Evolutionary conservation across 73 alveolate genomes (phyloP), one percentile per base, ranked within the genome.

Genomic region (Paramecium biaurelia): DNA sequence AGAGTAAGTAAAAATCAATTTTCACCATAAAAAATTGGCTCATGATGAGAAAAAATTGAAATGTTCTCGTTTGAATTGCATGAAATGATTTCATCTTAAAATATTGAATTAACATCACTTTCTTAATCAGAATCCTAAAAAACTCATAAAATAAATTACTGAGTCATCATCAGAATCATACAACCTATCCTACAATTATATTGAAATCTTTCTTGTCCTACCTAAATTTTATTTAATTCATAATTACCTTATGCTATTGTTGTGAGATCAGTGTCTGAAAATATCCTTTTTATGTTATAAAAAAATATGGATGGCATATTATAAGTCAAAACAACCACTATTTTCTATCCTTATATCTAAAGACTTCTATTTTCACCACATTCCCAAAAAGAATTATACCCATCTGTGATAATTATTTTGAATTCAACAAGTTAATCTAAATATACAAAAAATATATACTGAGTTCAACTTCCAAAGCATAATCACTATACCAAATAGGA

Each of bases 401-500:
- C 86, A 12, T 72, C 86, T 5, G 86, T 72, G 9, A 72, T 72
- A 34, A 72, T 42, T 72, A 72, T 5, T 37, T 72, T 72, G 58
- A 72, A 38, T 35, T 72, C 86, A 5, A 72, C 32, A 20, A 28
- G 15, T 37, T 32, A 72, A 21, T 72, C 86, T 72, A 72, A 1
- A 72, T 4, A 15, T 15, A 23, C 7, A 15, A 11, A 12, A 12
- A 35, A 28, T 72, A 1, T 12, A 5, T 86, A 86, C 93, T 41
- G 15, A 35, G 59, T 41, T 86, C 67, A 49, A 86, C 58, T 38
- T 47, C 43, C 28, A 86, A 34, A 38, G 93, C 74, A 20, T 32
- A 63, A 42, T 86, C 93, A 34, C 56, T 32, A 35, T 23, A 59
- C 93, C 93, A 86, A 38, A 63, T 34, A 21, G 93, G 93, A 37